Conservation (phyloP, 2,329 filamentous ascomycete species). For the Aplosporella prunicola region DNA sequence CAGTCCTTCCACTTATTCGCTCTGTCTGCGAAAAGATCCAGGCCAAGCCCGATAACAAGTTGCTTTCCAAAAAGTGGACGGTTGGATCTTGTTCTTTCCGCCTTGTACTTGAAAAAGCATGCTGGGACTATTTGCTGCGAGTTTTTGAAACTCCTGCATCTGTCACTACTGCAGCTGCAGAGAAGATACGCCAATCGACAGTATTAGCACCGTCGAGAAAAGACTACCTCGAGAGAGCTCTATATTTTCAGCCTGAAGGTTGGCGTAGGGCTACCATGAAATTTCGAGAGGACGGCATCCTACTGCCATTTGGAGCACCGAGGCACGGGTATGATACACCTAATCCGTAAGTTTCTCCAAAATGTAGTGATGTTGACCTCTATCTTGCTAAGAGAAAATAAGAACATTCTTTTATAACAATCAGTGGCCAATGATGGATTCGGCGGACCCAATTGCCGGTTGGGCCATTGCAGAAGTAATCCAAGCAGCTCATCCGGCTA, state of each 20-base stretch:
- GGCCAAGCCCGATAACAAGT: conserved; percentile 15
- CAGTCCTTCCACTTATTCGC: conserved; percentile 25
- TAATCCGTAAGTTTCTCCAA: conserved; percentile 30
- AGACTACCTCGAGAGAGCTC: conserved; percentile 26
- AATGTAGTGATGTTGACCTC: too few relatives aligned
- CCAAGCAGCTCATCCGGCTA: conserved; percentile 15
- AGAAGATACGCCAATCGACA: conserved; percentile 17
- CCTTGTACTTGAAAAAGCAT: conserved; percentile 21
- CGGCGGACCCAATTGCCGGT: conserved; percentile 27
- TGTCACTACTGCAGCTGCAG: conserved; percentile 17
- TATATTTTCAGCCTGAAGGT: conserved; percentile 18
- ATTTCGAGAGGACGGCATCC: conserved; percentile 31
- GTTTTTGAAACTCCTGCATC: conserved; percentile 20
- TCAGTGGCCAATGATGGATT: conserved; percentile 30
- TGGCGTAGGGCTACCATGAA: conserved; percentile 20
- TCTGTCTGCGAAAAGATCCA: conserved; percentile 25
- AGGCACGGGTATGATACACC: conserved; percentile 25
- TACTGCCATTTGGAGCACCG: conserved; percentile 33
- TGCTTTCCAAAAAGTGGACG: conserved; percentile 26
- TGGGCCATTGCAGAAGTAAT: conserved; percentile 27
- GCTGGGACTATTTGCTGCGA: conserved; percentile 23
- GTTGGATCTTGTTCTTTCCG: conserved; percentile 18
- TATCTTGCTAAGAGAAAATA: not conserved
- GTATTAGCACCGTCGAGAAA: conserved; percentile 20
- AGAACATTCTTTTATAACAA: conserved; percentile 28